Percentiles rank a stretch among this genome's conserved stretches.
phyloP scores from a whole-genome alignment of 2,329 filamentous ascomycete species.

The Cercospora janseana region DNA sequence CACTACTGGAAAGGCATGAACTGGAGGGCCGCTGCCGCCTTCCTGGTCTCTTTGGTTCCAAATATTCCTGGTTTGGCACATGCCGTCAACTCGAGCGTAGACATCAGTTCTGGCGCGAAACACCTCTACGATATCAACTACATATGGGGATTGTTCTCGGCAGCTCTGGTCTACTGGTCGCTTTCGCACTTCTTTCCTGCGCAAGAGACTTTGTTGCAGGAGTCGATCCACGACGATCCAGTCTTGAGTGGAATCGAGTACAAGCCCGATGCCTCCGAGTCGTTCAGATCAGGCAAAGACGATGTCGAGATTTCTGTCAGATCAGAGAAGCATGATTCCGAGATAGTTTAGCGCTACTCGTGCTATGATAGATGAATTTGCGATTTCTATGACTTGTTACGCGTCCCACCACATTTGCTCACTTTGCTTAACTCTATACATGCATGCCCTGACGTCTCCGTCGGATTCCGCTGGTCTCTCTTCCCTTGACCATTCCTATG shows the following conservation, averaged over 20 bases:
- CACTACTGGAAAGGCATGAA: constrained; percentile 55
- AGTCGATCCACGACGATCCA: constrained; percentile 29
- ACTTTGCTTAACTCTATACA: not conserved
- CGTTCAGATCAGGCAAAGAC: constrained; percentile 11
- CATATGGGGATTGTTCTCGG: constrained; percentile 60
- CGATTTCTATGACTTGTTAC: not conserved
- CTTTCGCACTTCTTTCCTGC: constrained; percentile 53
- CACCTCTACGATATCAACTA: constrained; percentile 65
- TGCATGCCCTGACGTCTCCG: not conserved
- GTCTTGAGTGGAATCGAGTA: constrained; percentile 27
- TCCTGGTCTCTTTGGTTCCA: constrained; percentile 57
- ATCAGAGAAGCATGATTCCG: constrained; percentile 12
- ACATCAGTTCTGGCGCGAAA: constrained; percentile 48
- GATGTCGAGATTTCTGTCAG: constrained; percentile 17
- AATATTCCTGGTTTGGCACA: constrained; percentile 55
- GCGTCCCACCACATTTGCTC: not conserved
- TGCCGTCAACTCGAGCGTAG: constrained; percentile 42
- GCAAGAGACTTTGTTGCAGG: constrained; percentile 48
- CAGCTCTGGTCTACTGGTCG: constrained; percentile 55
- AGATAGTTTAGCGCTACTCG: constrained; percentile 8
- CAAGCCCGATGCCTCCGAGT: constrained; percentile 5
- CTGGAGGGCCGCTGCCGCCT: constrained; percentile 59
- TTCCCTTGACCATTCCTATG: not conserved
- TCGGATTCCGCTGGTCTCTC: not conserved
- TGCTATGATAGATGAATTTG: constrained; percentile 2